Percentiles rank a stretch among this genome's conserved stretches.
Evolutionary conservation across 2,329 filamentous ascomycete species (phyloP).

Genomic region (Clarireedia homoeocarpa): DNA sequence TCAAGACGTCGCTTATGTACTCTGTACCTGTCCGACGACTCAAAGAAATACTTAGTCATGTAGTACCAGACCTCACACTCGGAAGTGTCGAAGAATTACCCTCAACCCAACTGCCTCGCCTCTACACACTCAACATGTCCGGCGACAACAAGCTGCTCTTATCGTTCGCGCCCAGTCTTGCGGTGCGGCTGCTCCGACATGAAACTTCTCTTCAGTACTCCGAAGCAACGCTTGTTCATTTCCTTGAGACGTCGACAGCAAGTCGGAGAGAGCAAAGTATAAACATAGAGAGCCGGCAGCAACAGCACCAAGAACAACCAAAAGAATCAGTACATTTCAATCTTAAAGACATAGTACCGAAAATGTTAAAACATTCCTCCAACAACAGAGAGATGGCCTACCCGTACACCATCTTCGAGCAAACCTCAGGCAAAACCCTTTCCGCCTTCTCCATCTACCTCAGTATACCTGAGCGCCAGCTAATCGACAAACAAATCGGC

Average conservation of each 20-base stretch:
- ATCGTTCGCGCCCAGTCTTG: conserved; percentile 23
- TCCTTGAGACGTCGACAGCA: conserved; percentile 18
- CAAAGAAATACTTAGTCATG: conserved; percentile 25
- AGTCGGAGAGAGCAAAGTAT: not conserved
- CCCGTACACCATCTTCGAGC: conserved; percentile 27
- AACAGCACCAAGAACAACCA: not conserved
- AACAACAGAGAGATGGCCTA: conserved; percentile 26
- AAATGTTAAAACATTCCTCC: conserved; percentile 27
- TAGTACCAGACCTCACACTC: conserved; percentile 22
- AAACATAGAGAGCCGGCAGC: not conserved
- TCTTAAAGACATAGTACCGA: conserved; percentile 20
- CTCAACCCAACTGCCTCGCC: conserved; percentile 26
- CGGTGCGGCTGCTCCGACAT: conserved; percentile 26
- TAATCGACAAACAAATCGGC: conserved; percentile 26
- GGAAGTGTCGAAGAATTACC: conserved; percentile 25
- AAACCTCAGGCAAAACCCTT: conserved; percentile 18
- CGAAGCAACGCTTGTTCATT: conserved; percentile 26
- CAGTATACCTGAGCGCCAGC: conserved; percentile 18
- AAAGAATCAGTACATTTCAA: not conserved
- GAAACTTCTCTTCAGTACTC: conserved; percentile 25
- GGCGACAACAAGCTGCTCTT: conserved; percentile 24
- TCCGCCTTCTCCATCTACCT: conserved; percentile 24
- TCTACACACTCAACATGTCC: conserved; percentile 28
- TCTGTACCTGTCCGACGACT: conserved; percentile 25
- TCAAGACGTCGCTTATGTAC: conserved; percentile 25